phyloP scores from a whole-genome alignment of 345 rosid species.

The Psidium guajava region DNA sequence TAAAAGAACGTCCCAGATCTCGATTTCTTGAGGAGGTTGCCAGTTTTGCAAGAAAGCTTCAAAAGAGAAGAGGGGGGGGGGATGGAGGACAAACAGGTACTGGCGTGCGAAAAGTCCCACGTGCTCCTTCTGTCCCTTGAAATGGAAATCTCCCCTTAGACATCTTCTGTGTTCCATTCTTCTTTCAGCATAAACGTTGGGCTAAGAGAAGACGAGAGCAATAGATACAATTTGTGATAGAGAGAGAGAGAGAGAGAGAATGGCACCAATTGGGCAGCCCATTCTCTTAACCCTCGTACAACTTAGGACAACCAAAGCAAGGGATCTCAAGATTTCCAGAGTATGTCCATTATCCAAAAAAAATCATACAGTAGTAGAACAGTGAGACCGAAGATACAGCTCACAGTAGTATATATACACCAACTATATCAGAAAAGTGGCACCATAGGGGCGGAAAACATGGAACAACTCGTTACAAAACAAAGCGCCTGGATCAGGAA shows the following conservation, averaged over 20 bases:
- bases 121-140: not conserved
- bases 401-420: conserved; percentile 1
- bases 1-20: not conserved
- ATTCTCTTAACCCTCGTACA: not conserved
- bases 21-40: not conserved
- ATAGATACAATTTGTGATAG: not conserved
- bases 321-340: not conserved
- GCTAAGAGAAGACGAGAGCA: not conserved
- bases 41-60: not conserved
- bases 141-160: not conserved
- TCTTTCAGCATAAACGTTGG: not conserved
- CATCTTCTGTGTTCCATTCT: not conserved
- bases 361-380: not conserved
- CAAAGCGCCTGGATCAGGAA: not conserved
- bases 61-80: no score
- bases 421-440: not conserved
- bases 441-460: not conserved
- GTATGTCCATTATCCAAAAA: not conserved
- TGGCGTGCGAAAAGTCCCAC: not conserved
- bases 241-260: not conserved
- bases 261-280: not conserved
- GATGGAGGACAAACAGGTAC: not conserved
- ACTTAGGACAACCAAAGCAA: not conserved
- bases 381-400: not conserved
- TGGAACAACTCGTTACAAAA: not conserved